Evolutionary conservation across 1,284 basidiomycete genomes (phyloP).

Genomic region (Fomitopsis pinicola): DNA sequence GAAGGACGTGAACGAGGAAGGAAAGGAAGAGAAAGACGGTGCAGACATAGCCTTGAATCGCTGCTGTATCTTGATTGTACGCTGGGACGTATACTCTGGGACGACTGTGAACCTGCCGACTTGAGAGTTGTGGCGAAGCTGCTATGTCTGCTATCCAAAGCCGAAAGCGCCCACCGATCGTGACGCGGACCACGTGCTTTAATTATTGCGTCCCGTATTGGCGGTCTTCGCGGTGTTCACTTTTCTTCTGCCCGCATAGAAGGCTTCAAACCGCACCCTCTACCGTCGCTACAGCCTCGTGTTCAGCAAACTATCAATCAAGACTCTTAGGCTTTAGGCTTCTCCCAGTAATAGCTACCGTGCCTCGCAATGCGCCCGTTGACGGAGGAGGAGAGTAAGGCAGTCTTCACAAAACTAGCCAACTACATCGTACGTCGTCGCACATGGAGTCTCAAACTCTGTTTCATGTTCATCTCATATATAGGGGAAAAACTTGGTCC

Average conservation of each 20-base stretch:
- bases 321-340: too few species aligned
- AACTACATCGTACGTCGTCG: slow-evolving; percentile 74
- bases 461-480: neutral
- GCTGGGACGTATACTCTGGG: neutral
- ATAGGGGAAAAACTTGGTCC: slow-evolving; percentile 86
- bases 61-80: neutral
- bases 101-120: neutral
- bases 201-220: neutral
- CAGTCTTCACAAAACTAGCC: slow-evolving; percentile 86
- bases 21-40: slow-evolving; percentile 54
- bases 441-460: neutral
- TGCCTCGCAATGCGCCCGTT: slow-evolving; percentile 66
- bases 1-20: slow-evolving; percentile 63
- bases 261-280: too few species aligned
- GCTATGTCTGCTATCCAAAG: too few species aligned
- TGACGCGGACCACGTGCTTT: neutral
- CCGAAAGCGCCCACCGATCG: neutral
- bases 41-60: slow-evolving; percentile 33
- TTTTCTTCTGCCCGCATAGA: neutral
- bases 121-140: neutral
- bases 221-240: neutral
- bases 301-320: too few species aligned
- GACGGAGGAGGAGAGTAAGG: slow-evolving; percentile 83
- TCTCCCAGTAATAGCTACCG: neutral
- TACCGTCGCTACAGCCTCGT: too few species aligned